These are phyloP conservation scores for Diaporthe sp. DNA, from an alignment of 2,329 filamentous ascomycete genomes.

Conservation along the genomic window DNA sequence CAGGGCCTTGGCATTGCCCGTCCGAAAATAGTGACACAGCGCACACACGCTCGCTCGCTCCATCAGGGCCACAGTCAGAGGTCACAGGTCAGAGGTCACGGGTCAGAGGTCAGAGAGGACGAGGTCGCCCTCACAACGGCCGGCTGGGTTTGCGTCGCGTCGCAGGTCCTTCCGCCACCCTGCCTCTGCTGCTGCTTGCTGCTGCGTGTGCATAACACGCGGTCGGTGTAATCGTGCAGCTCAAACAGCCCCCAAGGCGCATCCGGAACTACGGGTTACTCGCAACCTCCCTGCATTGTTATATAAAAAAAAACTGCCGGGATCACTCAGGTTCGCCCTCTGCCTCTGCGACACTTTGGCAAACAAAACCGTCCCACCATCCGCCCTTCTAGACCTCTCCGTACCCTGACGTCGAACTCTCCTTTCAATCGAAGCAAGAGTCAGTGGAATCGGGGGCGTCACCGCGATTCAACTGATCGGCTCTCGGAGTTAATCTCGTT, in stretches of 20 bases:
- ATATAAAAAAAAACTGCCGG: neutral
- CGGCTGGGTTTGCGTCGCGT: neutral
- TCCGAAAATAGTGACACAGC: constrained; percentile 20
- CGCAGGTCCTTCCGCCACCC: constrained; percentile 3
- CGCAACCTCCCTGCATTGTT: constrained; percentile 9
- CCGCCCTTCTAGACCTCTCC: neutral
- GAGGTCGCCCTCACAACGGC: neutral
- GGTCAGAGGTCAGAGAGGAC: neutral
- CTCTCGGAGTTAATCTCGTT: constrained; percentile 16
- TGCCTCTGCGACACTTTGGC: neutral
- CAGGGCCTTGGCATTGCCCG: constrained; percentile 3
- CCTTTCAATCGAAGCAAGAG: neutral
- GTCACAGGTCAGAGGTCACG: neutral
- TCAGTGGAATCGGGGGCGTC: neutral
- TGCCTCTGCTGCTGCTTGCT: neutral
- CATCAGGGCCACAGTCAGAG: neutral
- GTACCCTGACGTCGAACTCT: neutral
- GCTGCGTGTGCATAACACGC: constrained; percentile 15
- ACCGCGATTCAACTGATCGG: neutral
- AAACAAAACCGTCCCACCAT: constrained; percentile 1
- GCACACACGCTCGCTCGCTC: constrained; percentile 12
- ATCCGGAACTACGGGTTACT: constrained; percentile 13
- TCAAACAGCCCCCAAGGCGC: constrained; percentile 27
- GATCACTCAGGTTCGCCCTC: constrained; percentile 1
- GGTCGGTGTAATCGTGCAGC: constrained; percentile 11